phyloP scores from a whole-genome alignment of 306 rosid genomes.

The Prinsepia uniflora region DNA sequence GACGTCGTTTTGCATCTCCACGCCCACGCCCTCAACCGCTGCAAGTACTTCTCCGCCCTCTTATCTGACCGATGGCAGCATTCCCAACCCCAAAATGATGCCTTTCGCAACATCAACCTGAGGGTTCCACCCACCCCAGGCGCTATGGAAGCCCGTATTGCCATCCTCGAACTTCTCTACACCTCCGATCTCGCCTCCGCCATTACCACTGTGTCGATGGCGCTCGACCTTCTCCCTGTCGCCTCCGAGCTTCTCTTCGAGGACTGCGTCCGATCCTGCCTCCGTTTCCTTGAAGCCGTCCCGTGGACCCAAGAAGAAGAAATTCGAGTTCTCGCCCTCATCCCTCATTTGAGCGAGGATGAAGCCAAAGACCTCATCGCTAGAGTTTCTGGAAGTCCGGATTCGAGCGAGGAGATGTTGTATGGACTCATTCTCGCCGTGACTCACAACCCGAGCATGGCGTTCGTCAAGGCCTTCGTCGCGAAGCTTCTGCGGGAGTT shows the following conservation, averaged over 20 bases:
- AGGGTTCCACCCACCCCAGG: conserved; percentile 40
- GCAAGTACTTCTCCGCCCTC: conserved; percentile 71
- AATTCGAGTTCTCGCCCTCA: conserved; percentile 46
- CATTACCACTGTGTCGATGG: conserved; percentile 43
- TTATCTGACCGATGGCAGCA: conserved; percentile 81
- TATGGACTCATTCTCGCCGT: conserved; percentile 54
- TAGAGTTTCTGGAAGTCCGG: conserved; percentile 52
- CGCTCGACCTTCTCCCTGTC: conserved; percentile 77
- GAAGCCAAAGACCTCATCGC: conserved; percentile 73
- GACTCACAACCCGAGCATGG: conserved; percentile 65
- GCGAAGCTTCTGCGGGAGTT: conserved; percentile 72
- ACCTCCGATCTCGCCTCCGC: conserved; percentile 42
- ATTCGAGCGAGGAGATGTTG: conserved; percentile 66
- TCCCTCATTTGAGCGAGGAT: conserved; percentile 65
- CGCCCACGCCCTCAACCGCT: conserved; percentile 60
- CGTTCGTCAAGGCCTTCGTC: conserved; percentile 83
- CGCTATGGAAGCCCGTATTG: conserved; percentile 45
- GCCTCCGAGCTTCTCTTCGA: conserved; percentile 82
- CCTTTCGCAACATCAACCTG: conserved; percentile 26
- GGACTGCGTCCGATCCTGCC: conserved; percentile 69
- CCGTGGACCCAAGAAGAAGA: conserved; percentile 96
- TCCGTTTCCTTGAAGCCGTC: conserved; percentile 74
- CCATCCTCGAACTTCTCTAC: conserved; percentile 68
- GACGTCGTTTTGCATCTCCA: conserved; percentile 67
- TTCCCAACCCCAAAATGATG: conserved; percentile 3